Evolutionary conservation across 2,329 filamentous ascomycete genomes (phyloP), one percentile per base, ranked within the genome.

Genomic region (Lecanicillium sp.): DNA sequence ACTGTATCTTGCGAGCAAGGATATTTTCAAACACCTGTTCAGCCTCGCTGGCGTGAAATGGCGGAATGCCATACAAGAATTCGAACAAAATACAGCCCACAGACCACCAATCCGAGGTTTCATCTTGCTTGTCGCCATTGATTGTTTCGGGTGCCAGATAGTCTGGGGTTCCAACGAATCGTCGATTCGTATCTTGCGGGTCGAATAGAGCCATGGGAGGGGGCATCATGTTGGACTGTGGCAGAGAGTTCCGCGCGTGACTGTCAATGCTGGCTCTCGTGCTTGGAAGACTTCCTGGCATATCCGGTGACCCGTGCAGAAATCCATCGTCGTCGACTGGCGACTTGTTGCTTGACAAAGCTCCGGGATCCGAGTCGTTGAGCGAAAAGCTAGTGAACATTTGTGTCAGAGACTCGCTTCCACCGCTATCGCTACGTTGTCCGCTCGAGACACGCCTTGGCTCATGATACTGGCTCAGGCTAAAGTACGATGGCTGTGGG

Each of bases 31-130:
- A 98, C 2, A 98, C 92, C 50, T 92, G 74, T 51, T 98, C 92
- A 0, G 92, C 87, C 34, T 89, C 88, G 15, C 73, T 70, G 1
- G 87, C 92, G 57, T 96, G 88, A 60, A 98, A 98, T 1, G 92
- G 92, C 1, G 92, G 92, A 42, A 86, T 83, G 1, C 92, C 92
- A 54, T 86, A 96, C 3, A 98, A 67, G 48, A 95, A 95, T 54
- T 98, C 92, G 52, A 95, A 98, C 60, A 96, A 68, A 50, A 98
- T 96, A 58, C 94, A 98, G 1, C 92, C 92, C n/a, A 98, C 73
- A 16, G 92, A 96, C 92, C 92, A 98, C 92, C 92, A 98, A 78
- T 98, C 92, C 56, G 92, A 96, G 49, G 90, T 92, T 59, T 96
- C 90, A 54, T 98, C 92, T 59, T 98, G 92, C 2, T 90, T 88